Base-by-base conservation (phyloP, 306 rosid genomes). In the Vigna reflexopilosa region DNA sequence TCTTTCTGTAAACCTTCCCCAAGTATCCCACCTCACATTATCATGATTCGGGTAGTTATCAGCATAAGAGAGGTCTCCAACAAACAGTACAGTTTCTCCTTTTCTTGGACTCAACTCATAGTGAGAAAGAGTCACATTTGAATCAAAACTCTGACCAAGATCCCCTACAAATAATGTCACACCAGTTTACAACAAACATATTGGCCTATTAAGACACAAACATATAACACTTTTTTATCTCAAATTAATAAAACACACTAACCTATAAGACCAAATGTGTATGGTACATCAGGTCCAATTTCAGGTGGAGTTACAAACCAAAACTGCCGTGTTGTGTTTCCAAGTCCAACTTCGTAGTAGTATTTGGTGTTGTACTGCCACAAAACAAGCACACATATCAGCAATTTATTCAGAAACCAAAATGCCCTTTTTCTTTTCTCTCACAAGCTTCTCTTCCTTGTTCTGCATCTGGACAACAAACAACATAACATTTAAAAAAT, bases 191-290 rank as follows among this genome's bases (percentile, higher is more conserved):
- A 52, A 49, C 66, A 80, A 75, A 56, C 38, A 70, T 45, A 19
- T 34, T 34, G 38, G 38, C 38, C 38, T 34, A 34, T 34, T 34
- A 34, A 5, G 38, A 34, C 38, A 34, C 38, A 5, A 4, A 34
- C 38, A 34, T 5, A 5, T 34, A 34, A 7, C 38, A 34, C 38
- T 32, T 32, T 30, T 4, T 5, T 32, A 28, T 32, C 1, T 32
- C 36, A 32, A 32, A 32, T 32, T 32, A 32, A 32, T 24, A 24
- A 24, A 24, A 24, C 28, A 24, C 28, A 24, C 28, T 24, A 24
- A 24, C 97, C 98, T 36, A 92, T 95, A 76, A 95, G 89, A 85
- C 98, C 98, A 80, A 94, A 94, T 59, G 91, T 89, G 82, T 90
- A 90, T n/a, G 98, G 96, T 4, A 85, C 98, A 59, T 91, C 97